Percentiles rank a stretch among this genome's conserved stretches.
Evolutionary conservation across 352 stramenopile genomes (phyloP).

Genomic region (Globisporangium okanoganense): DNA sequence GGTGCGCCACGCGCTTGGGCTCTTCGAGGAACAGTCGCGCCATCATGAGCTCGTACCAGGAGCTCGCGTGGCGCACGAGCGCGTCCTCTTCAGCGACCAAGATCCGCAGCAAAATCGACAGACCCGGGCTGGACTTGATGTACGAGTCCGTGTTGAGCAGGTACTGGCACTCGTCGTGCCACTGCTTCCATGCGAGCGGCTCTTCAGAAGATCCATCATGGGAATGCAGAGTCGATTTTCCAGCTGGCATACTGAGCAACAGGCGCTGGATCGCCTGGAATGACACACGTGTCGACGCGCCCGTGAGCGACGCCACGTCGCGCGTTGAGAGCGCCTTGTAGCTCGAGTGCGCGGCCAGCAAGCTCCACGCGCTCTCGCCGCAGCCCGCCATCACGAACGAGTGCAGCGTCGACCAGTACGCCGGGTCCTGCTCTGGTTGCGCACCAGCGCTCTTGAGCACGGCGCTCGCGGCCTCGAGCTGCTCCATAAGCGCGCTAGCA

Average conservation of each 20-base stretch:
- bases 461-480: conserved; percentile 38
- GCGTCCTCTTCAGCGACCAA: conserved; percentile 47
- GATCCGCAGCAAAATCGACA: conserved; percentile 54
- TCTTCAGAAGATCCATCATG: conserved; percentile 4
- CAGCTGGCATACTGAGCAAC: conserved; percentile 70
- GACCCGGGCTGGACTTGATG: conserved; percentile 37
- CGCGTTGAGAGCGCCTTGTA: conserved; percentile 48
- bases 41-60: conserved; percentile 83
- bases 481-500: conserved; percentile 45
- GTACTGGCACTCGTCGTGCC: conserved; percentile 60
- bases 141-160: conserved; percentile 51
- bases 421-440: conserved; percentile 36
- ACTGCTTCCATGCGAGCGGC: conserved; percentile 48
- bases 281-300: conserved; percentile 34
- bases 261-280: conserved; percentile 64
- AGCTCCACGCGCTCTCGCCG: conserved; percentile 47
- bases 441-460: conserved; percentile 30
- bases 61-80: conserved; percentile 33
- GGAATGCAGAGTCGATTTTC: conserved; percentile 13
- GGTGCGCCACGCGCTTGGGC: conserved; percentile 67
- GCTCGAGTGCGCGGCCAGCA: conserved; percentile 55
- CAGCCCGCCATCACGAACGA: conserved; percentile 46
- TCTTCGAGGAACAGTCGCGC: conserved; percentile 71
- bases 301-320: conserved; percentile 35
- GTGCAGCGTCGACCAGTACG: conserved; percentile 69